Evolutionary conservation across 2,329 filamentous ascomycete species (phyloP), one percentile per base, ranked within the genome.

Genomic region (Colletotrichum noveboracense): DNA sequence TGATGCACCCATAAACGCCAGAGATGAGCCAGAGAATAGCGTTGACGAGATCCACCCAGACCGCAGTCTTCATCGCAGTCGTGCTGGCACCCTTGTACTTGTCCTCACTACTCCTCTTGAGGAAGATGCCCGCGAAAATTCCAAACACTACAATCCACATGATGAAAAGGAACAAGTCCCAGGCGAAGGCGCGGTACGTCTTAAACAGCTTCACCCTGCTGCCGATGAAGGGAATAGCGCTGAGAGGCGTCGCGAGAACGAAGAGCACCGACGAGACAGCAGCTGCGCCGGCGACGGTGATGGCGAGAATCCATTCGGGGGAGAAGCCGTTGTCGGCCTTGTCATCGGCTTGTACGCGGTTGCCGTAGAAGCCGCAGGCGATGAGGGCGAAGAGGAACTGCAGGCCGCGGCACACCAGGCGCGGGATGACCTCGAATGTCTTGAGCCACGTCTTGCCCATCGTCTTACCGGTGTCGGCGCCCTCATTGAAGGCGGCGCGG

Each of bases 351-450:
- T 87, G 82, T n/a, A 94, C 87, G 73, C 93, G 91, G 75, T 88
- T 85, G 16, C 90, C 93, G 79, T 95, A 96, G 71, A 96, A 89
- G 28, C 92, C 94, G 71, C 91, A 89, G 68, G 94, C 91, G 56
- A 93, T 89, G 74, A 96, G 85, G 61, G 91, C 94, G 79, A 95
- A 88, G 80, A 94, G 85, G 80, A 96, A 91, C 81, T 96, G 94
- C 36, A 94, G 83, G 80, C 92, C 88, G 76, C 94, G 93, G 18
- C 93, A 86, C 74, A 89, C 77, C 61, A 88, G 83, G 77, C 90
- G 91, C 36, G 87, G 84, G 69, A 90, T 78, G 56, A 83, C 84
- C 78, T 88, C 87, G 73, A 87, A 88, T 1, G 86, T 82, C 80
- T 87, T 86, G 78, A 88, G 80, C 80, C 86, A 87, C 21, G 87